Evolutionary conservation across 2,329 filamentous ascomycete genomes (phyloP), one percentile per base, ranked within the genome.

Genomic region (Diplocarpon mali): DNA sequence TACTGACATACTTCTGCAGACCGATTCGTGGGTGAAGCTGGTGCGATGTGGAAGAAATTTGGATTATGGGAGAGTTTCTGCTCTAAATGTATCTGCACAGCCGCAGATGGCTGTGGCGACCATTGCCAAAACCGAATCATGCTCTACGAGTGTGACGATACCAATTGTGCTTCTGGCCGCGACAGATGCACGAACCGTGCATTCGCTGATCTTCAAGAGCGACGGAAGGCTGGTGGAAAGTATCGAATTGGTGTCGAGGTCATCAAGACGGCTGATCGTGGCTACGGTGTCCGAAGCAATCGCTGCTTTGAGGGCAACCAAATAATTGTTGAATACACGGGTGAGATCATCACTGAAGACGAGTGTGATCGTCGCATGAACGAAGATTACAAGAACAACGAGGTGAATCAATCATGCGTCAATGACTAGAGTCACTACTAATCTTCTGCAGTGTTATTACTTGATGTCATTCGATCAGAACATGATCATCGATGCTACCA

Each of bases 401-500:
- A 92, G 67, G 88, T 94, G 63, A 64, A 78, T 64, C 28, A 31
- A 13, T 41, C 35, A 37, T 20, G 37, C 14, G 29, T 37, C 39
- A 44, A 53, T 29, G 11, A 15, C 20, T 7, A 34, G 24, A 42
- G 16, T 9, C 35, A 12, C 31, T 35, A 37, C 50, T 58, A 49
- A 57, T 30, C 29, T 20, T 14, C 12, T 35, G 15, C 28, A 95
- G 85, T 95, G 88, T 65, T 96, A 95, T 65, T 98, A 98, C 64
- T 71, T 98, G 40, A 98, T 98, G 92, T 88, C 87, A 45, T 95
- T 96, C 62, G 89, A 96, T 61, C 88, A 95, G 64, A 92, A 93
- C 64, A 92, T 96, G 80, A 94, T 96, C 58, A 94, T 98, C 53
- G 92, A 98, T 67, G 92, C 90, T 29, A 95, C 89, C 24, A 87